Evolutionary conservation across 169 alveolate genomes (phyloP), one percentile per base, ranked within the genome.

Genomic region (Perkinsus marinus): DNA sequence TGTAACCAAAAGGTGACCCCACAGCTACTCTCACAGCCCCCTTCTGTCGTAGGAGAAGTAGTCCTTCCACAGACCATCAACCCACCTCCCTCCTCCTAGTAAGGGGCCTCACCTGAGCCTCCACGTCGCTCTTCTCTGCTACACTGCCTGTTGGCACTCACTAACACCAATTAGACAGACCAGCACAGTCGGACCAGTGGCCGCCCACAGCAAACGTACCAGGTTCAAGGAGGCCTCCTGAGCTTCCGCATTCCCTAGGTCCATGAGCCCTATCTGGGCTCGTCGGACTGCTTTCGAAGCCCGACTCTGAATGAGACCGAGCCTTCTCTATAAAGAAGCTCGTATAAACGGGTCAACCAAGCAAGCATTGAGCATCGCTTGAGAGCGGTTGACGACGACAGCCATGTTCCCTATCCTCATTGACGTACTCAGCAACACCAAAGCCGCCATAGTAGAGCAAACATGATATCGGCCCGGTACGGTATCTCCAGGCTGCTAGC

Each of bases 381-480:
- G 3, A 41, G 46, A 10, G 46, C 34, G 10, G 19, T 41, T 3
- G 10, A 41, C 10, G 46, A 10, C 46, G 46, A 10, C 46, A 3
- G 46, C 46, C 46, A 41, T 41, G 46, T 41, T 10, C 46, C 46
- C 3, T 41, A 3, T 41, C 46, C 46, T 10, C 46, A 57, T 57
- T 57, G 34, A 57, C 79, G 79, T 57, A 57, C 79, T 57, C 34
- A 57, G 26, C 9, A 57, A 57, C 79, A 57, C 79, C 7, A 57
- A 19, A 16, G 79, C 5, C 79, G 37, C 26, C 22, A 94, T 39
- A 93, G 94, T 34, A 94, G 93, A 39, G 94, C 95, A 46, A 93
- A 93, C 96, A 57, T 16, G 22, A 16, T 57, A 16, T 57, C 79
- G 30, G n/a, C 91, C 91, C 90, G 92, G 38, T 92, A 94, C 19